These are phyloP conservation scores for Teunomyces barrocoloradensis DNA, from an alignment of 805 yeast species.

Conservation along the genomic window DNA sequence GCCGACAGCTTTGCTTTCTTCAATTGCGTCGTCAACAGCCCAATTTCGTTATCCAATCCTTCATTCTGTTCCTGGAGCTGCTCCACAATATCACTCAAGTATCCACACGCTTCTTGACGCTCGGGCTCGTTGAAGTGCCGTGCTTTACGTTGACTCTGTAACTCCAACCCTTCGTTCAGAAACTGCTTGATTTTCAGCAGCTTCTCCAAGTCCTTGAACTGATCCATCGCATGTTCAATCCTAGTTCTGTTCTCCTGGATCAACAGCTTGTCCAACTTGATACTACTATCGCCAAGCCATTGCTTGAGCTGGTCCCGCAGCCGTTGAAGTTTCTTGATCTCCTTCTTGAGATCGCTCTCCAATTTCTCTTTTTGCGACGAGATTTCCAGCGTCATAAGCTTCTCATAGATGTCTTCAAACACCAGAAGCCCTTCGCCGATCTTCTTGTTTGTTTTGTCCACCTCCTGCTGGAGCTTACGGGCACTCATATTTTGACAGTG, in stretches of 20 bases:
- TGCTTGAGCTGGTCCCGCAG: slow-evolving; percentile 92
- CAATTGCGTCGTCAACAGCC: slow-evolving; percentile 25
- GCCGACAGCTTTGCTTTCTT: slow-evolving; percentile 56
- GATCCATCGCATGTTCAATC: slow-evolving; percentile 91
- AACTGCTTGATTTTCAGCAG: slow-evolving; percentile 91
- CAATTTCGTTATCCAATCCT: slow-evolving; percentile 66
- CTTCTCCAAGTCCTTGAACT: slow-evolving; percentile 91
- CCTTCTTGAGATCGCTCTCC: slow-evolving; percentile 89
- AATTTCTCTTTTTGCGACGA: slow-evolving; percentile 90
- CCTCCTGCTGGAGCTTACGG: slow-evolving; percentile 60
- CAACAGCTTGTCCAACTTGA: slow-evolving; percentile 60
- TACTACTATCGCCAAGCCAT: slow-evolving; percentile 89
- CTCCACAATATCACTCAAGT: slow-evolving; percentile 68
- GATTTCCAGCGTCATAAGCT: slow-evolving; percentile 75
- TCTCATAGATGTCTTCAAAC: slow-evolving; percentile 83
- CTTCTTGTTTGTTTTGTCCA: slow-evolving; percentile 87
- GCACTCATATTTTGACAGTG: slow-evolving; percentile 32
- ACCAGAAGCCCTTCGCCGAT: slow-evolving; percentile 87
- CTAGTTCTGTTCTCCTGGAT: slow-evolving; percentile 61
- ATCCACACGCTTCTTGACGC: slow-evolving; percentile 67
- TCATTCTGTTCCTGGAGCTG: slow-evolving; percentile 82
- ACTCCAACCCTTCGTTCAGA: slow-evolving; percentile 86
- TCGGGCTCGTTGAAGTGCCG: slow-evolving; percentile 59
- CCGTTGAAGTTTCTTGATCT: slow-evolving; percentile 90
- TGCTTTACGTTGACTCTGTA: slow-evolving; percentile 44